Evolutionary conservation across 2,329 filamentous ascomycete species (phyloP).

Genomic region (Ophiostoma perfectum): DNA sequence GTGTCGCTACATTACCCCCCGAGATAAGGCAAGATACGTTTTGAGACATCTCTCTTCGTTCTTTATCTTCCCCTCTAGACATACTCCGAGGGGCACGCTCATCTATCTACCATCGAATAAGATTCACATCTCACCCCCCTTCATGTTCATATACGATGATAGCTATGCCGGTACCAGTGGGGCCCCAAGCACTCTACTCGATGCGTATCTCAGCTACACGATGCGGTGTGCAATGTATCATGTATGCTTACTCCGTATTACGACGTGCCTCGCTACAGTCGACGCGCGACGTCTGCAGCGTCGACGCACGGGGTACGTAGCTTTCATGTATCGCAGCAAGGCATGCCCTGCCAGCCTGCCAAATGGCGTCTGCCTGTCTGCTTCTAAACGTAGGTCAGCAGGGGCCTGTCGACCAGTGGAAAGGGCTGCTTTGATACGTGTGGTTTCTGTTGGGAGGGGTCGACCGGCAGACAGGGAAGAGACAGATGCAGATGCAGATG

Average conservation of each 20-base stretch:
- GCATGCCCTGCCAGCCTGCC: too few relatives aligned
- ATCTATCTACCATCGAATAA: background rate
- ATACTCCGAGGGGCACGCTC: background rate
- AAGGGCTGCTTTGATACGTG: background rate
- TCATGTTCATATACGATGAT: background rate
- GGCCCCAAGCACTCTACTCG: background rate
- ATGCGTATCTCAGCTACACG: background rate
- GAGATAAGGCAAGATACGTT: background rate
- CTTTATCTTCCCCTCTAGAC: background rate
- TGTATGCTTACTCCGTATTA: background rate
- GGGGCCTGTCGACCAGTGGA: background rate
- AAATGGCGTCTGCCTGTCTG: too few relatives aligned
- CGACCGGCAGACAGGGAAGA: too few relatives aligned
- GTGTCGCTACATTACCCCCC: background rate
- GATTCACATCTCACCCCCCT: slow-evolving; percentile 3
- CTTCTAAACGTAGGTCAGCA: background rate
- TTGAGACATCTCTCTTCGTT: background rate
- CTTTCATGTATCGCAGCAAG: background rate
- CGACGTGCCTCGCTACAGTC: background rate
- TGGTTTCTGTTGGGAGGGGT: background rate
- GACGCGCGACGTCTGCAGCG: background rate
- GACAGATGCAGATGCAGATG: background rate
- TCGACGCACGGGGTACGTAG: background rate
- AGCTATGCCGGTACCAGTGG: background rate
- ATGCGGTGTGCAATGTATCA: background rate